Evolutionary conservation across 2,329 filamentous ascomycete genomes (phyloP), one percentile per base, ranked within the genome.

Genomic region (Neurospora crassa): DNA sequence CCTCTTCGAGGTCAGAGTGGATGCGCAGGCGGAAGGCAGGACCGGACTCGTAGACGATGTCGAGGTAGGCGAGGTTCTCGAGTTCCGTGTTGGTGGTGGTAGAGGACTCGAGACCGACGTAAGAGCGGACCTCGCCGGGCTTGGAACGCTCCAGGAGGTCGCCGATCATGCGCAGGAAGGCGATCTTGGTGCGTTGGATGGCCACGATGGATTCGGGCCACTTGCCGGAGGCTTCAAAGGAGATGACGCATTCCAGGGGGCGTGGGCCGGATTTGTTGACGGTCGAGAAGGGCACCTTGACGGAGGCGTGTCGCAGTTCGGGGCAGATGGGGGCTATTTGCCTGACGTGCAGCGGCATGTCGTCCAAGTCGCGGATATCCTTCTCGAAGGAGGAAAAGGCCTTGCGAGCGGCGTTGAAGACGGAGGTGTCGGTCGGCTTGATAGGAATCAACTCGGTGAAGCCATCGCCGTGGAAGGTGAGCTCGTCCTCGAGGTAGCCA

Each of bases 131-230:
- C 59, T 84, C 85, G 10, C 87, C 84, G 37, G 76, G 71, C 47
- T 90, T 88, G 2, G 84, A 81, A 20, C 88, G 85, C 70, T 88
- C 85, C 1, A 99, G 82, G 2, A 93, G 86, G 69, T 90, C 89
- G 68, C 90, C 89, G 71, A 97, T 89, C 76, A 90, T 88, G 3
- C 97, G 82, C 4, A 96, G 84, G 78, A 99, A 97, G 3, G 96
- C 96, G 47, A 96, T 88, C 81, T 99, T 99, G 14, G 94, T 94
- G 77, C 94, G 89, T 79, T 99, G 96, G 71, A 98, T 97, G 5
- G 95, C 94, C 3, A 88, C 88, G 10, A 98, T 82, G 78, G 96
- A 93, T 78, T 98, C 94, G 0, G 96, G 96, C 96, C 96, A 99
- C 75, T 93, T 91, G 67, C 90, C 91, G 7, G 96, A 98, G 5